These are phyloP conservation scores for Coleophoma eucalyptorum DNA, from an alignment of 2,329 filamentous ascomycete species.

Conservation along the genomic window DNA sequence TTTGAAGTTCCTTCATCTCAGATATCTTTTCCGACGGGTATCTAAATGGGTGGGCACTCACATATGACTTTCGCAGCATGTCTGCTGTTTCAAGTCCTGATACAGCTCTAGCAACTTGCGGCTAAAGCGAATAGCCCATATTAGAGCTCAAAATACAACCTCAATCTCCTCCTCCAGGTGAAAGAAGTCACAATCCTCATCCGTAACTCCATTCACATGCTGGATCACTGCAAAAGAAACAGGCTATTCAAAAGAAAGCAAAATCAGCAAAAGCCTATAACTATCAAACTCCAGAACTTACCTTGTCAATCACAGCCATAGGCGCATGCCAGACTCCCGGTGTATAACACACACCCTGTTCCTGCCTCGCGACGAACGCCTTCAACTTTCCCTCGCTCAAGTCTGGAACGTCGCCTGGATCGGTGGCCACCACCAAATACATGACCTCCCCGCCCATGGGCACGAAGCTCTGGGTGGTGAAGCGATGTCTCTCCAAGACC, in stretches of 20 bases:
- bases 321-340: conserved; percentile 91
- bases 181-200: conserved; percentile 6
- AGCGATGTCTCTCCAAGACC: conserved; percentile 87
- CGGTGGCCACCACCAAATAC: conserved; percentile 80
- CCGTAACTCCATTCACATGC: conserved; percentile 3
- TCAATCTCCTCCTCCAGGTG: not conserved
- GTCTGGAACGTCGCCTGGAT: conserved; percentile 62
- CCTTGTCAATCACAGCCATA: conserved; percentile 78
- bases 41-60: too few species aligned
- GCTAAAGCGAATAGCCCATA: too few species aligned
- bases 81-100: too few species aligned
- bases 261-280: not conserved
- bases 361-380: conserved; percentile 72
- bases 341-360: conserved; percentile 85
- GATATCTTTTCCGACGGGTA: too few species aligned
- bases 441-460: conserved; percentile 57
- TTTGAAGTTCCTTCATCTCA: too few species aligned
- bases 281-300: conserved; percentile 66
- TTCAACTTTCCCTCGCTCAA: conserved; percentile 48
- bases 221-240: conserved; percentile 4
- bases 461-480: conserved; percentile 84
- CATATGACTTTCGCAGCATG: too few species aligned
- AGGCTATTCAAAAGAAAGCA: not conserved
- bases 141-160: not conserved
- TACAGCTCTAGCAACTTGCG: too few species aligned